Evolutionary conservation across 2,329 filamentous ascomycete species (phyloP), one percentile per base, ranked within the genome.

Genomic region (Corinectria fuckeliana): DNA sequence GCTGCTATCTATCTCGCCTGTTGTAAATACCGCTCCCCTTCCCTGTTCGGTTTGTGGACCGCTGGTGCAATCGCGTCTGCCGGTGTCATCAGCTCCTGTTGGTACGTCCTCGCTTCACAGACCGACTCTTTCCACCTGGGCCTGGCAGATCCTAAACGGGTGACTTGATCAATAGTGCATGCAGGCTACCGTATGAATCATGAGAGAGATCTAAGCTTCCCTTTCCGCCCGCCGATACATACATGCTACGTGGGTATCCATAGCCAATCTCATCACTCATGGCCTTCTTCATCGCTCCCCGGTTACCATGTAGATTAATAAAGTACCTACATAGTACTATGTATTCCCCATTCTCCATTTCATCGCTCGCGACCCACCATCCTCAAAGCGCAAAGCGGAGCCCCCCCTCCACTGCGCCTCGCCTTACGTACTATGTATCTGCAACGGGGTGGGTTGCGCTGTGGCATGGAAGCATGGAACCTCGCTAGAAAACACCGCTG

Each of bases 391-490:
- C n/a, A n/a, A n/a, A n/a, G n/a, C n/a, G n/a, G n/a, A n/a, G n/a
- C n/a, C n/a, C n/a, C n/a, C n/a, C n/a, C n/a, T n/a, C n/a, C n/a
- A n/a, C n/a, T n/a, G n/a, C n/a, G n/a, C 34, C 42, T 38, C 38
- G 34, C 36, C 36, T 51, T 51, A 51, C 49, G 49, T 51, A 36
- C 32, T n/a, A 41, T 51, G 49, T 21, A 51, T 57, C 39, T n/a
- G n/a, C n/a, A n/a, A n/a, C n/a, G n/a, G n/a, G 42, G 25, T 25
- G 21, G 42, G 34, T 14, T 47, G 41, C 45, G 51, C 30, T n/a
- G 47, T 56, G 54, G 38, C 18, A 58, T 53, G 36, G 56, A 53
- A 58, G 53, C 42, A 58, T 58, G 56, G 56, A 58, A 58, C 56
- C 56, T 58, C 49, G 56, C 56, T 53, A 53, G 49, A 58, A 58